Evolutionary conservation across 345 rosid species (phyloP).

Genomic region (Eucalyptus lansdowneana): DNA sequence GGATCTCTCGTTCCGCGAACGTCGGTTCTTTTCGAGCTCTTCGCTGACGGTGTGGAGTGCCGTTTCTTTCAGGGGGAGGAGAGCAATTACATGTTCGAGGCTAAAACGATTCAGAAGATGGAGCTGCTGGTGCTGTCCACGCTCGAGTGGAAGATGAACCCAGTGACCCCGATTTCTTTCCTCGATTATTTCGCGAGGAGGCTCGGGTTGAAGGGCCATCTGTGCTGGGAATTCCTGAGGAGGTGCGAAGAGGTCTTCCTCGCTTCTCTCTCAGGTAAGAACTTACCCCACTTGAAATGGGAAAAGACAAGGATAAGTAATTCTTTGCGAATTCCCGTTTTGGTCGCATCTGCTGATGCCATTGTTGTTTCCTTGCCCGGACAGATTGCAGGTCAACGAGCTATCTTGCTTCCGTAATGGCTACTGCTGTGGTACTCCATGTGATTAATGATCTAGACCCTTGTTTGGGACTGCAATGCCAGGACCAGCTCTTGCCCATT

Average conservation of each 20-base stretch:
- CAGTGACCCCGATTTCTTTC: conserved; percentile 56
- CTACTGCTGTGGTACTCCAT: conserved; percentile 45
- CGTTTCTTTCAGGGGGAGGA: conserved; percentile 39
- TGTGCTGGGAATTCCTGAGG: conserved; percentile 38
- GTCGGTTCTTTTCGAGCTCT: not conserved
- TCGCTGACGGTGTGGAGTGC: not conserved
- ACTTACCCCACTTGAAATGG: not conserved
- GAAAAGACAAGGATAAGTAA: not conserved
- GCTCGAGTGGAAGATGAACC: conserved; percentile 76
- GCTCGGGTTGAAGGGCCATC: conserved; percentile 41
- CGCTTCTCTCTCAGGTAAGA: conserved; percentile 29
- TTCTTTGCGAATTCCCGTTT: not conserved
- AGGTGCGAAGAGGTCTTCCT: conserved; percentile 38
- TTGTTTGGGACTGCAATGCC: conserved; percentile 20
- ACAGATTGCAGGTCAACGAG: conserved; percentile 41
- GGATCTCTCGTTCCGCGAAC: not conserved
- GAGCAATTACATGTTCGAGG: conserved; percentile 38
- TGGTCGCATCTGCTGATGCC: not conserved
- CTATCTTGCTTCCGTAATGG: conserved; percentile 49
- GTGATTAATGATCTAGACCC: conserved; percentile 29
- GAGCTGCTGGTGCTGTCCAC: conserved; percentile 62
- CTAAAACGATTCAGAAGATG: conserved; percentile 24
- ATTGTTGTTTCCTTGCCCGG: not conserved
- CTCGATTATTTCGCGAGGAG: conserved; percentile 50
- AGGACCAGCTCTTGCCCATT: conserved; percentile 25